A percentile compares a stretch with the other conserved stretches of the same genome.
Conservation (phyloP, 108 stramenopile species). For the Chaetoceros muelleri region DNA sequence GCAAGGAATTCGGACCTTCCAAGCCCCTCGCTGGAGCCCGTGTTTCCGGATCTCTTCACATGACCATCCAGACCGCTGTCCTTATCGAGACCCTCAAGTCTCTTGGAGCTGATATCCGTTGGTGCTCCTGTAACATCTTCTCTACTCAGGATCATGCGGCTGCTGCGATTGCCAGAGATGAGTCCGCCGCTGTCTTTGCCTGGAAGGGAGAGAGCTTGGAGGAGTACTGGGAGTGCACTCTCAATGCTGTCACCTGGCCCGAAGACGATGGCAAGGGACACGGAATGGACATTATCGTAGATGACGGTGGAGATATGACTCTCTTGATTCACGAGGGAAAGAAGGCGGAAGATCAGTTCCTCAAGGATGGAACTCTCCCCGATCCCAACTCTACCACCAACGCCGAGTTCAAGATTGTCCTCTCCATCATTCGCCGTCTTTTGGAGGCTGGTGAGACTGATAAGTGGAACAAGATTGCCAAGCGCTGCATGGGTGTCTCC, state of each 20-base stretch:
- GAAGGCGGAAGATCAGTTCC: slow-evolving; percentile 97
- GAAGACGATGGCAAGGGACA: slow-evolving; percentile 97
- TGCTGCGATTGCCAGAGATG: slow-evolving; percentile 97
- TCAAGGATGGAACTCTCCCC: slow-evolving; percentile 94
- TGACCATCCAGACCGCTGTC: slow-evolving; percentile 99
- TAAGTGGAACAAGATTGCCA: slow-evolving; percentile 97
- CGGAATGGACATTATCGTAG: slow-evolving; percentile 97
- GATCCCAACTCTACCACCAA: slow-evolving; percentile 97
- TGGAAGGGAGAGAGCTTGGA: slow-evolving; percentile 99
- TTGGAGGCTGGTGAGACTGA: slow-evolving; percentile 89
- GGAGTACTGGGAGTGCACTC: slow-evolving; percentile 99
- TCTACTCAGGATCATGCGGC: slow-evolving; percentile 99
- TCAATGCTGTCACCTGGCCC: slow-evolving; percentile 93
- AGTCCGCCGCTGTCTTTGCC: slow-evolving; percentile 96
- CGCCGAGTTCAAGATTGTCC: slow-evolving; percentile 98
- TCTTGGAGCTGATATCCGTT: slow-evolving; percentile 95
- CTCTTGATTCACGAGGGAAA: slow-evolving; percentile 99
- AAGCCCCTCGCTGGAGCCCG: slow-evolving; percentile 87
- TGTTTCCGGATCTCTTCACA: slow-evolving; percentile 98
- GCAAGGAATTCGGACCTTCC: slow-evolving; percentile 72
- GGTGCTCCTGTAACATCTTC: slow-evolving; percentile 99
- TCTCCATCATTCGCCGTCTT: slow-evolving; percentile 95
- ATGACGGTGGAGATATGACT: slow-evolving; percentile 99
- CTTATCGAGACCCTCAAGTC: slow-evolving; percentile 97
- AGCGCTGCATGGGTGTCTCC: slow-evolving; percentile 92